Percentiles rank a stretch among this genome's conserved stretches.
Evolutionary conservation across 2,329 filamentous ascomycete genomes (phyloP).

Genomic region (Trichophyton benhamiae): DNA sequence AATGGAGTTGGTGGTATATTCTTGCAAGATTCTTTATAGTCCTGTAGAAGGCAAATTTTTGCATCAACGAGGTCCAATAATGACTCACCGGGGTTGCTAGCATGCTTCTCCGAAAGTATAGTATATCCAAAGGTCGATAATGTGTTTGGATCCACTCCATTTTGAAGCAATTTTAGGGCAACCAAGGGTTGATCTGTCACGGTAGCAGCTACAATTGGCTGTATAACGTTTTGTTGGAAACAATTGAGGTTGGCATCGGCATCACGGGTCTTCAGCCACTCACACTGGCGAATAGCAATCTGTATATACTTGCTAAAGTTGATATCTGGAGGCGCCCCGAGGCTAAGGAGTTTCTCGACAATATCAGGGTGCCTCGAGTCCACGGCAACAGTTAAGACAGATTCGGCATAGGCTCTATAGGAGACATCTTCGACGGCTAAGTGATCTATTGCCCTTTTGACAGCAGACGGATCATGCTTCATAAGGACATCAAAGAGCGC

Average conservation of each 20-base stretch:
- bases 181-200: slow-evolving; percentile 40
- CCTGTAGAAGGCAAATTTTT: not conserved
- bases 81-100: not conserved
- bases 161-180: slow-evolving; percentile 47
- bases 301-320: not conserved
- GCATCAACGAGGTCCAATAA: slow-evolving; percentile 8
- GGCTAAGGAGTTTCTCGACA: slow-evolving; percentile 47
- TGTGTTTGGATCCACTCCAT: slow-evolving; percentile 54
- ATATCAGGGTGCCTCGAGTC: slow-evolving; percentile 37
- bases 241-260: not conserved
- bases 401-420: not conserved
- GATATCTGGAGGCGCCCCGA: slow-evolving; percentile 39
- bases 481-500: slow-evolving; percentile 7
- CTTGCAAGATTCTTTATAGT: not conserved
- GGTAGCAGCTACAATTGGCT: slow-evolving; percentile 52
- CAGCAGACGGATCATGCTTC: slow-evolving; percentile 9
- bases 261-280: not conserved
- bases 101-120: not conserved
- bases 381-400: slow-evolving; percentile 7
- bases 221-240: not conserved
- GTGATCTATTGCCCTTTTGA: slow-evolving; percentile 9
- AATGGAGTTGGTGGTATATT: not conserved
- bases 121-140: slow-evolving; percentile 34
- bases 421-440: not conserved
- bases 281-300: not conserved